Base-by-base conservation (phyloP, 495 filamentous ascomycete genomes). In the Penicillium nucicola region DNA sequence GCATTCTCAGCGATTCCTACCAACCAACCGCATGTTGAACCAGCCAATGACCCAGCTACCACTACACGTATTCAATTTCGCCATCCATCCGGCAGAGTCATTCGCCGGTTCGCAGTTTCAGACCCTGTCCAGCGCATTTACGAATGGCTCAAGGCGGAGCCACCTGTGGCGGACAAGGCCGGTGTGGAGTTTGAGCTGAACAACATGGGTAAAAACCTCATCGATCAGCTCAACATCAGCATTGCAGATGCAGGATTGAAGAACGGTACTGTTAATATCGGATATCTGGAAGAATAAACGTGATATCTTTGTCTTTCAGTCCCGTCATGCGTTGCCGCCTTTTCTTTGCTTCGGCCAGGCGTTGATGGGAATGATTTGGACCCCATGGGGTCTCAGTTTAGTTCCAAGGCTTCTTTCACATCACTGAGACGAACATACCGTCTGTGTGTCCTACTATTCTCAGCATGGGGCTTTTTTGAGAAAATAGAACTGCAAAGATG, bases 111-210 rank as follows among this genome's bases (percentile, higher is more conserved):
- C 69, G 64, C 76, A 7, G 63, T 90, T n/a, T 66, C 81, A n/a
- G 93, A 98, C 39, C 78, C 79, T 0, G 90, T 98, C 5, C 72
- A 80, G 38, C 79, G 89, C 11, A 82, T 98, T 30, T 98, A 92
- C 62, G 93, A 98, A 72, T 98, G 92, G 90, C 80, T 98, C 34
- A 97, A 97, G 70, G 87, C 91, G 4, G 84, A 89, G 22, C 76
- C 74, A 33, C 78, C 79, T 31, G 57, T 82, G 45, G 83, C 86
- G 45, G 91, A 86, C 42, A 92, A 92, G 66, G 81, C 81, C 30
- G 89, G 87, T 0, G 70, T 86, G 15, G 78, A 80, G 39, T 97
- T 98, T 69, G 93, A 96, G 58, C 78, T 98, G 48, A 87, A 90
- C 60, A 80, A 78, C 14, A 79, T 89, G 75, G 88, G 90, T 33